Evolutionary conservation across 2,329 filamentous ascomycete genomes (phyloP), one percentile per base, ranked within the genome.

Genomic region (Sclerotiophoma versabilis): DNA sequence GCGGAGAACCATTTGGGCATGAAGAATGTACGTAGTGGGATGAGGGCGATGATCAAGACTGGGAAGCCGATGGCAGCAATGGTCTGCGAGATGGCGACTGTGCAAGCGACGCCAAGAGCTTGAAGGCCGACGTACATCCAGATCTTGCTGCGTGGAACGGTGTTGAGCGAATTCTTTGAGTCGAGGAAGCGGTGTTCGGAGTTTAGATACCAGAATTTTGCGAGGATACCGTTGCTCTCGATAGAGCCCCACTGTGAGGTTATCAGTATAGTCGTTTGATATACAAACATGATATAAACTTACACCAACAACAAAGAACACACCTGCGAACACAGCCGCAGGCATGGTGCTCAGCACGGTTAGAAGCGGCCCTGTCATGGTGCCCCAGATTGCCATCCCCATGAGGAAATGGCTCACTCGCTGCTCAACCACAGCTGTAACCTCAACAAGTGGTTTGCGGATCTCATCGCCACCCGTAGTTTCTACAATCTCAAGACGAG

Each of bases 51-150:
- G 58, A 85, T 84, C 36, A 85, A 72, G 15, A 85, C 75, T 0
- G 83, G 83, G 58, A 85, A 85, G 0, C 81, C 80, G 25, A 85
- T 83, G 0, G 82, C 83, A 0, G 80, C 83, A 11, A 85, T 80
- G 0, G 83, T 85, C 62, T 85, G 81, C 0, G 81, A 83, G 39
- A 85, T 81, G 1, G 81, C 82, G 2, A 85, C 80, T 27, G 77
- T 80, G 19, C 77, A 76, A 0, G 76, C 76, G 12, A 84, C 81
- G 2, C 77, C 79, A 8, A 80, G 41, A 3, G 80, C 59, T 61
- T 85, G 82, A 23, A 81, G 75, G 17, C 70, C 72, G 9, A 83
- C 75, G 64, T 80, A 85, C 11, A 80, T 75, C 20, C 70, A 48
- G 23, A 85, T 81, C 36, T 81, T 79, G 11, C 68, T 70, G 20